Evolutionary conservation across 495 filamentous ascomycete species (phyloP).

Genomic region (Hypoxylon fuscum): DNA sequence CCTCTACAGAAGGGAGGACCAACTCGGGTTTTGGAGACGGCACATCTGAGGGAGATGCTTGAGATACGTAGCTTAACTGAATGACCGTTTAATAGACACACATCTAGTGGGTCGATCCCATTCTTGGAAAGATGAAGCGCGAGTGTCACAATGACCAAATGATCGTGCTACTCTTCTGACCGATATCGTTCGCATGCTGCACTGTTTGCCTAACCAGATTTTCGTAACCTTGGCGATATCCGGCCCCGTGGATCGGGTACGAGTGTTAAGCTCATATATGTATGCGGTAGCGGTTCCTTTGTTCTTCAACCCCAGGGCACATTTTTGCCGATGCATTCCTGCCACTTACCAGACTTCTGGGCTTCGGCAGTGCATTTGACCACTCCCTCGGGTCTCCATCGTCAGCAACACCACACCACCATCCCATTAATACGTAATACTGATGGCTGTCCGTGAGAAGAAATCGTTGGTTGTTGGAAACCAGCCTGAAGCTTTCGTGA

Average conservation of each 20-base stretch:
- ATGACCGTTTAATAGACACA: conserved; percentile 4
- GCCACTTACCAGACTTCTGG: conserved; percentile 25
- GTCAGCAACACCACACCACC: not conserved
- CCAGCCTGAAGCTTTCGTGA: conserved; percentile 18
- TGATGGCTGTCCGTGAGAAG: conserved; percentile 12
- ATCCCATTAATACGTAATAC: not conserved
- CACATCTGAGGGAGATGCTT: conserved; percentile 1
- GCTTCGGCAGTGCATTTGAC: conserved; percentile 17
- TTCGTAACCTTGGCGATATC: conserved; percentile 20
- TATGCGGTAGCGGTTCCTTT: conserved; percentile 16
- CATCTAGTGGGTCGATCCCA: conserved; percentile 4
- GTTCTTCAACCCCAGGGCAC: conserved; percentile 3
- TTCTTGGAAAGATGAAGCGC: conserved; percentile 16
- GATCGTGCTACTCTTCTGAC: conserved; percentile 27
- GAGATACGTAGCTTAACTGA: not conserved
- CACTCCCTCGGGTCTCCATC: conserved; percentile 12
- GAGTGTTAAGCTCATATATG: conserved; percentile 22
- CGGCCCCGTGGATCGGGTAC: conserved; percentile 17
- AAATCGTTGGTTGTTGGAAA: not conserved
- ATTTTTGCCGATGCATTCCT: conserved; percentile 18
- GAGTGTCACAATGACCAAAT: conserved; percentile 19
- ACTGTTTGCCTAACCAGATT: conserved; percentile 8
- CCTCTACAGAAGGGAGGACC: conserved; percentile 7
- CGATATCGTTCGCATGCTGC: conserved; percentile 18
- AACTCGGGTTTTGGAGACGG: not conserved